Base-by-base conservation (phyloP, 169 alveolate genomes). In the Plasmodium falciparum region DNA sequence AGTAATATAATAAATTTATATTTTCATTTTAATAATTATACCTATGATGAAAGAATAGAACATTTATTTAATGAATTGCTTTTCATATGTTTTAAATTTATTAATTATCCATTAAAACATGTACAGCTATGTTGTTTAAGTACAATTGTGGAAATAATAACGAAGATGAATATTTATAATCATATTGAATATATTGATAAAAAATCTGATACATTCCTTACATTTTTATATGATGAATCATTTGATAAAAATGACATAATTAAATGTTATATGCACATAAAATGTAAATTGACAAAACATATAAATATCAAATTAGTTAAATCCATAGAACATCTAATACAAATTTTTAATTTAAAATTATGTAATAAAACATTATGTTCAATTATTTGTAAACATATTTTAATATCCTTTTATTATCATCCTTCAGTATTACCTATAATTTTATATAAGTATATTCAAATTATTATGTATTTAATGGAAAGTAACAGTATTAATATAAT, bases 41-140 rank as follows among this genome's bases (percentile, higher is more conserved):
- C 47, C 11, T 26, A 11, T 11, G 39, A 52, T 66, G 90, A 78
- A 66, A 63, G 3, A 50, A 7, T 66, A 13, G 90, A 78, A 78
- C 2, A 20, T 29, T 22, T 78, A 20, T 66, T 78, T 78, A 78
- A 66, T 71, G 78, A 78, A 13, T 50, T 78, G 12, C 73, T 78
- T 39, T 78, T 78, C 54, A 78, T 78, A 22, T 78, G 78, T 47
- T 66, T 78, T 58, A 78, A 78, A 66, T 66, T 78, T 49, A 78
- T 78, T 20, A 78, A 71, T 47, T 78, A 15, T 66, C 90, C 90
- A 26, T 66, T 26, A 5, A 59, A 78, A 66, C 59, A 47, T 59
- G 49, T 78, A 8, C 90, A 66, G 59, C 39, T 39, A 15, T n/a
- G n/a, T 22, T 78, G 65, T 59, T 7, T 78, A 22, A 11, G 24